These are phyloP conservation scores for Gigaspora rosea DNA, from an alignment of 192 early-diverging fungal species.

Conservation along the genomic window DNA sequence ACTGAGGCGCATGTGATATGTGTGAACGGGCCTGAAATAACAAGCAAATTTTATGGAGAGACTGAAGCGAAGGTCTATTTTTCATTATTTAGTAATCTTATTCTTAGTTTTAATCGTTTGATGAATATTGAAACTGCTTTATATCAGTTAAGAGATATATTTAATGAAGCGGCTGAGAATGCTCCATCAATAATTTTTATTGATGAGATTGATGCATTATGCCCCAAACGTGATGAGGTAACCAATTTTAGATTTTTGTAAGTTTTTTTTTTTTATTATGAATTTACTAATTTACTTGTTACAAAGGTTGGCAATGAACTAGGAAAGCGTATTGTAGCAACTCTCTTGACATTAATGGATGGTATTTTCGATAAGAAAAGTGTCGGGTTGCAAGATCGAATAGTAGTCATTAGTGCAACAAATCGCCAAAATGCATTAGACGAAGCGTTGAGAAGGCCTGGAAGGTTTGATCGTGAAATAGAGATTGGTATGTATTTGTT, in stretches of 20 bases:
- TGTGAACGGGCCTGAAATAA: slow-evolving; percentile 91
- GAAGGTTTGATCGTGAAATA: slow-evolving; percentile 94
- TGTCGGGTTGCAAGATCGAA: slow-evolving; percentile 39
- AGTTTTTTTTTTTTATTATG: neutral
- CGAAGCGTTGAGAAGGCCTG: slow-evolving; percentile 87
- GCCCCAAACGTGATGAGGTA: slow-evolving; percentile 84
- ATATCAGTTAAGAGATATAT: slow-evolving; percentile 68
- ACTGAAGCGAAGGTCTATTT: slow-evolving; percentile 77
- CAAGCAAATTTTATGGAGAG: slow-evolving; percentile 91
- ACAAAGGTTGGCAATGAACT: slow-evolving; percentile 70
- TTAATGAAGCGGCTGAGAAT: slow-evolving; percentile 67
- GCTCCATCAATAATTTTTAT: slow-evolving; percentile 89
- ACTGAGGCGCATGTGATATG: slow-evolving; percentile 72
- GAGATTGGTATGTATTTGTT: slow-evolving; percentile 68
- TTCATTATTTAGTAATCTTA: neutral
- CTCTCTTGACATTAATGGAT: slow-evolving; percentile 94
- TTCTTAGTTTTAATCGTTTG: neutral
- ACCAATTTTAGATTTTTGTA: neutral
- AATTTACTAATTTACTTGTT: slow-evolving; percentile 20
- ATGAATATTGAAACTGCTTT: neutral
- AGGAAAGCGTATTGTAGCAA: slow-evolving; percentile 89
- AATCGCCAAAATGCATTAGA: slow-evolving; percentile 90
- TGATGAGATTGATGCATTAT: slow-evolving; percentile 93
- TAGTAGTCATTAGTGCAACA: slow-evolving; percentile 91
- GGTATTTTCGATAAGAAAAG: slow-evolving; percentile 51